These are phyloP conservation scores for Poa annua DNA, from an alignment of 176 grass and related monocot genomes.

Conservation along the genomic window DNA sequence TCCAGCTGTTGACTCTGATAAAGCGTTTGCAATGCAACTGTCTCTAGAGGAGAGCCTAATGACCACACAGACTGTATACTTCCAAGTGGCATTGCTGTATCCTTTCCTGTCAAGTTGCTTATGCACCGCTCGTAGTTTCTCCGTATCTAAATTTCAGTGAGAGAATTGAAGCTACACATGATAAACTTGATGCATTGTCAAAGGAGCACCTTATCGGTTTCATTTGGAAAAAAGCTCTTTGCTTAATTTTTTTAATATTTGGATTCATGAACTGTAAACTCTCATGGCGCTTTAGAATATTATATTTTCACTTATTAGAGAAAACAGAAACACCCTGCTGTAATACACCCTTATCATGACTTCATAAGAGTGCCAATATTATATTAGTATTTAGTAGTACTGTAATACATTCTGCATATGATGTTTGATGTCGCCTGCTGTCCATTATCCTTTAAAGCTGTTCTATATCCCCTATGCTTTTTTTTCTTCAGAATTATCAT, in stretches of 20 bases:
- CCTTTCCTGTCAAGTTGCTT: conserved; percentile 53
- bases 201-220: not conserved
- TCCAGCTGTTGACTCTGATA: conserved; percentile 98
- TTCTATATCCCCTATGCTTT: not conserved
- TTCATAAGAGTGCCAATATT: not conserved
- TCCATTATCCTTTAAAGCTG: not conserved
- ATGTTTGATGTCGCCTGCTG: not conserved
- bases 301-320: not conserved
- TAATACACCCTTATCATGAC: too few species aligned
- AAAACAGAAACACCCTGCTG: not conserved
- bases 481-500: conserved; percentile 19
- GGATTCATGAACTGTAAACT: not conserved
- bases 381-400: not conserved
- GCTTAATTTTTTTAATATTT: not conserved
- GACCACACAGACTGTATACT: conserved; percentile 88
- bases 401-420: not conserved
- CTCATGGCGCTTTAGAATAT: too few species aligned
- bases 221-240: conserved; percentile 19
- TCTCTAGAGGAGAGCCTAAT: conserved; percentile 86
- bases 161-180: not conserved
- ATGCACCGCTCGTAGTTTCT: not conserved
- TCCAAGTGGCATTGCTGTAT: conserved; percentile 97
- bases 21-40: conserved; percentile 94
- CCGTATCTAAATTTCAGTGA: not conserved
- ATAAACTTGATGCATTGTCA: not conserved